phyloP scores from a whole-genome alignment of 805 yeast genomes.

The Candida coleopterorum region DNA sequence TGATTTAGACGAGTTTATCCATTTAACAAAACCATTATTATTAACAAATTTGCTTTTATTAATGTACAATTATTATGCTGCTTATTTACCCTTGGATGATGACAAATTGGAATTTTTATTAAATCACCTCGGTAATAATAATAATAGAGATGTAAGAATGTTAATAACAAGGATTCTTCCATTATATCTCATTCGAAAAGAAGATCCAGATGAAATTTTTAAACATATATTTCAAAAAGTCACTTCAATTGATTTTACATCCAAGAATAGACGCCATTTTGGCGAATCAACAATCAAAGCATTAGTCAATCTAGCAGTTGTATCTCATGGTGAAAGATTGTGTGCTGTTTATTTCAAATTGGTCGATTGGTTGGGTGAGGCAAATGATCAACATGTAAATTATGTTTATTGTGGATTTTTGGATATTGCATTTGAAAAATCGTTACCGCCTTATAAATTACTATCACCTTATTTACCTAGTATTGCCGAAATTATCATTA shows the following conservation, averaged over 20 bases:
- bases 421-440: slow-evolving; percentile 50
- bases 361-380: slow-evolving; percentile 60
- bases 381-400: slow-evolving; percentile 61
- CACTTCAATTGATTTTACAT: slow-evolving; percentile 35
- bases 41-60: slow-evolving; percentile 42
- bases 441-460: slow-evolving; percentile 71
- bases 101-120: slow-evolving; percentile 38
- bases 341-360: slow-evolving; percentile 63
- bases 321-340: slow-evolving; percentile 62
- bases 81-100: slow-evolving; percentile 46
- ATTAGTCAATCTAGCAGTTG: slow-evolving; percentile 61
- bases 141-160: slow-evolving; percentile 52
- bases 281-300: slow-evolving; percentile 57
- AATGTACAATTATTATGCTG: slow-evolving; percentile 46
- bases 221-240: slow-evolving; percentile 39
- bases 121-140: slow-evolving; percentile 30
- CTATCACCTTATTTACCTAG: slow-evolving; percentile 76
- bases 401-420: slow-evolving; percentile 63
- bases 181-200: slow-evolving; percentile 39
- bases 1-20: neutral
- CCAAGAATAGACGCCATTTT: slow-evolving; percentile 29
- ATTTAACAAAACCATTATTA: slow-evolving; percentile 17
- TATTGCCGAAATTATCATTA: slow-evolving; percentile 59
- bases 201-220: slow-evolving; percentile 28
- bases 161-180: slow-evolving; percentile 52